Conservation (phyloP, 2,329 filamentous ascomycete species). For the Arthrocladium fulminans region DNA sequence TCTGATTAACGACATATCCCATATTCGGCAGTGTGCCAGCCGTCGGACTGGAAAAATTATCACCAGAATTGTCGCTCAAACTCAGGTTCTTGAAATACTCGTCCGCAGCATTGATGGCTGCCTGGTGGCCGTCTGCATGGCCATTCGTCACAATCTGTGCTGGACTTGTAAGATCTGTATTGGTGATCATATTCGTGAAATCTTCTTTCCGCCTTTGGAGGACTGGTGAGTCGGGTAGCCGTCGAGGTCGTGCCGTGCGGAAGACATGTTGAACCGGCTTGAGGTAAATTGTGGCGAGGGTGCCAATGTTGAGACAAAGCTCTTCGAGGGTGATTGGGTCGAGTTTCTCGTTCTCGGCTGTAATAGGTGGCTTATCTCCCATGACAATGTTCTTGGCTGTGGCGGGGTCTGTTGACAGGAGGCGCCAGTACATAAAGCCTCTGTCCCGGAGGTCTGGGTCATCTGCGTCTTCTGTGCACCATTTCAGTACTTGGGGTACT, state of each 20-base stretch:
- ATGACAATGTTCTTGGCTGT: slow-evolving; percentile 84
- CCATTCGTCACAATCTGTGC: slow-evolving; percentile 24
- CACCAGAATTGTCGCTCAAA: slow-evolving; percentile 56
- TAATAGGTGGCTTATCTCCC: slow-evolving; percentile 95
- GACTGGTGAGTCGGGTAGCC: slow-evolving; percentile 72
- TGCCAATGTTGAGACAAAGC: slow-evolving; percentile 93
- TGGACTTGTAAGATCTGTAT: slow-evolving; percentile 20
- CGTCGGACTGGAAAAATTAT: slow-evolving; percentile 36
- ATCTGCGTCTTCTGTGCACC: slow-evolving; percentile 98
- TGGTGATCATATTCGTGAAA: slow-evolving; percentile 30
- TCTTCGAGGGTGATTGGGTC: slow-evolving; percentile 88
- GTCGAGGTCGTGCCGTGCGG: slow-evolving; percentile 71
- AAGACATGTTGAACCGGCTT: slow-evolving; percentile 98
- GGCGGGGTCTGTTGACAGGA: slow-evolving; percentile 83
- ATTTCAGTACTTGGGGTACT: slow-evolving; percentile 90
- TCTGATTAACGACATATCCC: slow-evolving; percentile 68
- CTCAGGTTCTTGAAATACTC: slow-evolving; percentile 76
- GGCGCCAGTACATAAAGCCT: slow-evolving; percentile 98
- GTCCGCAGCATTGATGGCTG: slow-evolving; percentile 75
- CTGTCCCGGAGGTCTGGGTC: slow-evolving; percentile 92
- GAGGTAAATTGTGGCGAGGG: slow-evolving; percentile 90
- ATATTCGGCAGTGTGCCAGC: slow-evolving; percentile 26
- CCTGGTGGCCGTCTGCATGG: slow-evolving; percentile 43
- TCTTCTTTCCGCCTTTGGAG: slow-evolving; percentile 61
- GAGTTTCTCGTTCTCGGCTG: slow-evolving; percentile 87